Conservation (phyloP, 495 filamentous ascomycete genomes). For the Aspergillus ellipticus region DNA sequence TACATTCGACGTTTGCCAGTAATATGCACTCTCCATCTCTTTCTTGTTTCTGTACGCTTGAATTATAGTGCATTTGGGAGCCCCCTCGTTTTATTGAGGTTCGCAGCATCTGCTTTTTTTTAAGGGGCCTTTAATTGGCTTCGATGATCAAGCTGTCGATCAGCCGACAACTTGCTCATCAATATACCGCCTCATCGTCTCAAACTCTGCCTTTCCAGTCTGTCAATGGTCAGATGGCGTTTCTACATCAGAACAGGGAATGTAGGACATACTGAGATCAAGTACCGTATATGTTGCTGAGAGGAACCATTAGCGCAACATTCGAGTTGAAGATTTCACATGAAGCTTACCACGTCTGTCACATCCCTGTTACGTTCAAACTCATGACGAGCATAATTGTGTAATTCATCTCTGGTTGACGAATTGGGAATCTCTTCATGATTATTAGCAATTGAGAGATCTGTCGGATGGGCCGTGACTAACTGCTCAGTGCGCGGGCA, state of each 20-base stretch:
- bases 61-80: not conserved
- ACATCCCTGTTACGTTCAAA: conserved; percentile 71
- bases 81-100: not conserved
- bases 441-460: not conserved
- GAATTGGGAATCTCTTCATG: conserved; percentile 38
- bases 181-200: conserved; percentile 54
- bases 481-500: conserved; percentile 37
- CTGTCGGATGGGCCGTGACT: conserved; percentile 3
- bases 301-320: conserved; percentile 17
- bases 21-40: conserved; percentile 6
- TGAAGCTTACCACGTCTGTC: conserved; percentile 59
- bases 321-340: not conserved
- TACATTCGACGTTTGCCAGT: not conserved
- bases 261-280: conserved; percentile 45
- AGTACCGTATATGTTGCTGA: conserved; percentile 55
- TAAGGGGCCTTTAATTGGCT: not conserved
- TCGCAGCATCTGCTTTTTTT: not conserved
- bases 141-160: not conserved
- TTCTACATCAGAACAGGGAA: not conserved
- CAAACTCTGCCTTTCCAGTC: conserved; percentile 43
- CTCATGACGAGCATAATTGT: conserved; percentile 67
- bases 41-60: not conserved
- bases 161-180: conserved; percentile 41
- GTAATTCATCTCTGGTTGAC: conserved; percentile 60
- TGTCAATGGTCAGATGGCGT: not conserved